Base-by-base conservation (phyloP, 371 early-diverging fungal genomes). In the Mortierella sp. region DNA sequence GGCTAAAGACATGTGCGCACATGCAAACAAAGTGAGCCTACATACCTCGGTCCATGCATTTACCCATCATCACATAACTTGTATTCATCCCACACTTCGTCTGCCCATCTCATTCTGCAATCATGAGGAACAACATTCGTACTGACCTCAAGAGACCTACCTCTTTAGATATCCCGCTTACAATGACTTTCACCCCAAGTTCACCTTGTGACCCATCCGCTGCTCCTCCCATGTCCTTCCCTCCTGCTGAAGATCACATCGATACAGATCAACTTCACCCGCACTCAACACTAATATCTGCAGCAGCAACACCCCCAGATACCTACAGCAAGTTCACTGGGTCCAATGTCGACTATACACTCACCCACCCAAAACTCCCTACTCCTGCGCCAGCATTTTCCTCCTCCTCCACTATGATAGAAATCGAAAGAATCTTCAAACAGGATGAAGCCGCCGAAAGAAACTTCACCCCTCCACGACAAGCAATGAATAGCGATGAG, bases 401-500 rank as follows among this genome's bases (percentile, higher is more conserved):
- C 24, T 21, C 70, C 24, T 21, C 62, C 10, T 67, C 81, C 16
- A 75, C 81, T 21, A 71, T 69, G 72, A 81, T 81, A 24, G 82
- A 81, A 57, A 81, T 81, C 19, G 82, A 81, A 21, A 76, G 76
- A 32, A 81, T 81, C 57, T 65, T 81, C n/a, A 81, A 76, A 43
- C 76, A 69, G 21, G 82, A 81, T 32, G 67, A 72, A 13, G 74
- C 74, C 2, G 57, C 64, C 10, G 72, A 72, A 43, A 65, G 62
- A 33, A 76, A 76, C 21, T 81, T 81, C 45, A 72, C 60, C 21
- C 82, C 82, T 11, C 82, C 82, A 32, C 60, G 82, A 24, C 82
- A 81, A 59, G 82, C 82, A 47, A 81, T 81, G 82, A 70, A 70
- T 33, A 76, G 73, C 67, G 82, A 81, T 50, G 76, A 72, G 24